Conservation (phyloP, 1,284 basidiomycete species). For the Rhodotorula mucilaginosa region DNA sequence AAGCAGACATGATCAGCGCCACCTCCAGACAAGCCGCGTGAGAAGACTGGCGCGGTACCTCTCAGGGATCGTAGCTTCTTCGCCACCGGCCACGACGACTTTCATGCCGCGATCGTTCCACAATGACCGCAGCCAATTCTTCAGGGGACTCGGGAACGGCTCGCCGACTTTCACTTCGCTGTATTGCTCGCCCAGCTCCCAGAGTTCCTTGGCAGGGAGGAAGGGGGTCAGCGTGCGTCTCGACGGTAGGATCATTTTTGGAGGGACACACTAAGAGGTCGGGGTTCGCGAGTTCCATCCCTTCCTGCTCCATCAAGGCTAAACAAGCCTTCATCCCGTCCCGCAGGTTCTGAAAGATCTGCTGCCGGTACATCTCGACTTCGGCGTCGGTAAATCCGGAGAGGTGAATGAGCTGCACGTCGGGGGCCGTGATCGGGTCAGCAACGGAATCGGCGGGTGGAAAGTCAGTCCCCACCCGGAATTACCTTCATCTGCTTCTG, state of each 20-base stretch:
- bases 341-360: constrained; percentile 87
- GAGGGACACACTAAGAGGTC: not conserved
- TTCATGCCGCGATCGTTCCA: constrained; percentile 75
- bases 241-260: not conserved
- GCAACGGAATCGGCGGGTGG: too few species aligned
- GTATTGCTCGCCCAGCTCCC: not conserved
- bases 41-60: constrained; percentile 7
- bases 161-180: constrained; percentile 55
- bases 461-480: too few species aligned
- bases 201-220: constrained; percentile 39
- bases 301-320: constrained; percentile 68
- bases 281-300: constrained; percentile 59
- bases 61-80: constrained; percentile 79
- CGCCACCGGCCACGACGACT: constrained; percentile 69
- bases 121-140: constrained; percentile 64
- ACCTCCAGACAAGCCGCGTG: fast-evolving
- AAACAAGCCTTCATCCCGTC: constrained; percentile 77
- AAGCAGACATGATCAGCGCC: not conserved
- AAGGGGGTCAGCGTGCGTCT: not conserved
- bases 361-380: constrained; percentile 59
- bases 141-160: constrained; percentile 66
- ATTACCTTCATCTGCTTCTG: constrained; percentile 40
- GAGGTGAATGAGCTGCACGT: constrained; percentile 40
- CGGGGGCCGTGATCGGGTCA: too few species aligned
- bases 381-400: constrained; percentile 38